phyloP scores from a whole-genome alignment of 2,329 filamentous ascomycete species.

The Alternaria hordeiaustralica region DNA sequence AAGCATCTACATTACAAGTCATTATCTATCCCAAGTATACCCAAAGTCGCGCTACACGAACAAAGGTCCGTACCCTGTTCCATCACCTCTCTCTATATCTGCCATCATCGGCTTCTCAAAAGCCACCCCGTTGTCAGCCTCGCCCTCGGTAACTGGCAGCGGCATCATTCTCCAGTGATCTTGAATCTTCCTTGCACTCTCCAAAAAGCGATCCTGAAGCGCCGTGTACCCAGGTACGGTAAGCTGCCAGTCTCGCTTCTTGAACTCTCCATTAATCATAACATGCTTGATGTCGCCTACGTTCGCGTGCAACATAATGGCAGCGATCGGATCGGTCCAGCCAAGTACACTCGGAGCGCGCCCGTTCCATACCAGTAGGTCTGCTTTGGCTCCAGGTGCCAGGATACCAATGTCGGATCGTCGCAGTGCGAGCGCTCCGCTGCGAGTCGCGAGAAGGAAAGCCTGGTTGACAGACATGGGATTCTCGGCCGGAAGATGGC shows the following conservation, averaged over 20 bases:
- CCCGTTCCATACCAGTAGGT: constrained; percentile 62
- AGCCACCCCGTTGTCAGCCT: background rate
- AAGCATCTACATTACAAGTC: background rate
- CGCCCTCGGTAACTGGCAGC: background rate
- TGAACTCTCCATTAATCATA: constrained; percentile 57
- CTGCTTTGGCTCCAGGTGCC: constrained; percentile 59
- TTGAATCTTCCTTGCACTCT: constrained; percentile 31
- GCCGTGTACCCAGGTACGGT: constrained; percentile 22
- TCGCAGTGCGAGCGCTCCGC: constrained; percentile 60
- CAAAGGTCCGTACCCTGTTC: constrained; percentile 7
- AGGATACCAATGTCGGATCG: constrained; percentile 61
- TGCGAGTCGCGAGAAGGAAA: constrained; percentile 62
- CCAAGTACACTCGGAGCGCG: constrained; percentile 59
- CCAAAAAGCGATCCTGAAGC: constrained; percentile 27
- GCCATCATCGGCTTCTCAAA: constrained; percentile 3
- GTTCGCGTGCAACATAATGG: constrained; percentile 62
- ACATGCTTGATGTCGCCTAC: constrained; percentile 61
- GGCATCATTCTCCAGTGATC: constrained; percentile 17
- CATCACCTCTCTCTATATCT: constrained; percentile 5
- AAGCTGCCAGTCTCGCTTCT: constrained; percentile 55
- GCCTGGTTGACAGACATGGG: constrained; percentile 63
- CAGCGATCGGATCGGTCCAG: constrained; percentile 63
- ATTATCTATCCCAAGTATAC: background rate
- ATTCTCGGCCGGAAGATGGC: constrained; percentile 55
- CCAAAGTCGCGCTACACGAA: background rate